These are phyloP conservation scores for Stephania japonica DNA, from an alignment of 164 flowering plant genomes.

Conservation along the genomic window DNA sequence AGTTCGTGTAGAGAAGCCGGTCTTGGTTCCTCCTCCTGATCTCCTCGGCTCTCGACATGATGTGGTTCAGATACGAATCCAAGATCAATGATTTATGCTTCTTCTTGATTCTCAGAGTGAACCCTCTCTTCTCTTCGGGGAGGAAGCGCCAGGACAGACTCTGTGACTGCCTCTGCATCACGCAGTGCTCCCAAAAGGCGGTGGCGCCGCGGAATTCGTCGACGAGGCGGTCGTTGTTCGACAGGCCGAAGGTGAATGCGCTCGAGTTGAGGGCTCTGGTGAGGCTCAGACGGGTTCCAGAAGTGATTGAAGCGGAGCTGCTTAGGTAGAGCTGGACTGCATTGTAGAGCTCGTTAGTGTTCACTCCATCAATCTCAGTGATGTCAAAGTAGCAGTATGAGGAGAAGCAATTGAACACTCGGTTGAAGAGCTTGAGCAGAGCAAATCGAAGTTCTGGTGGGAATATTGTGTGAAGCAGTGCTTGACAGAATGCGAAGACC, in stretches of 20 bases:
- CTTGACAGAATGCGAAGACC: conserved; percentile 65
- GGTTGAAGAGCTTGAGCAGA: conserved; percentile 37
- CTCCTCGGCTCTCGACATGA: conserved; percentile 52
- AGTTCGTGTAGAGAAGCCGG: conserved; percentile 60
- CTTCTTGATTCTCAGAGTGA: conserved; percentile 58
- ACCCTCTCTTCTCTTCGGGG: conserved; percentile 75
- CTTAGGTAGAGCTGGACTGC: conserved; percentile 74
- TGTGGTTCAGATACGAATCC: conserved; percentile 49
- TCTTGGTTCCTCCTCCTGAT: conserved; percentile 61
- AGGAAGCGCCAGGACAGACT: conserved; percentile 65
- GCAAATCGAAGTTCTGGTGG: conserved; percentile 76
- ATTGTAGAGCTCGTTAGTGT: conserved; percentile 89
- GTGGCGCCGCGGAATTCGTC: conserved; percentile 50
- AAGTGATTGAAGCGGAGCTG: conserved; percentile 44
- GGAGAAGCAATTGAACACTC: conserved; percentile 49
- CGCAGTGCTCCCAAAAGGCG: conserved; percentile 73
- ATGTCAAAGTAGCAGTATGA: conserved; percentile 82
- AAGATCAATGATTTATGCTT: conserved; percentile 46
- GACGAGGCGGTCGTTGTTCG: conserved; percentile 53
- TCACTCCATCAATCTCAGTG: conserved; percentile 86
- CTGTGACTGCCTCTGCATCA: conserved; percentile 52
- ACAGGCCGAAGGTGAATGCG: conserved; percentile 52
- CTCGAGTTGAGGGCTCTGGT: conserved; percentile 59
- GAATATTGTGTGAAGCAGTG: conserved; percentile 47
- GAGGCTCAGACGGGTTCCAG: conserved; percentile 44